Evolutionary conservation across 352 stramenopile species (phyloP), one percentile per base, ranked within the genome.

Genomic region (Plasmopara viticola): DNA sequence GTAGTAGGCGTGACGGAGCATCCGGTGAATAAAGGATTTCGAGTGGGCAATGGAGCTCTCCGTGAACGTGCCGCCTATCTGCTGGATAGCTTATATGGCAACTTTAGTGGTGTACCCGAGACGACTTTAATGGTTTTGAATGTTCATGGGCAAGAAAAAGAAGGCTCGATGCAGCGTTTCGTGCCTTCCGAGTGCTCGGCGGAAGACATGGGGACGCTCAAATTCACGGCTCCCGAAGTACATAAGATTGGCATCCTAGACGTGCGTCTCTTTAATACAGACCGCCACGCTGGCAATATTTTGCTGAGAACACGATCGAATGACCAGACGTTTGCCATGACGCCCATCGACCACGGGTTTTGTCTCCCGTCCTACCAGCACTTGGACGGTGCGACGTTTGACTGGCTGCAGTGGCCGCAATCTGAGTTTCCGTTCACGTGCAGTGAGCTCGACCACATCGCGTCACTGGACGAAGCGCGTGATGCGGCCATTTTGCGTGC

Each of bases 221-320:
- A 92, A 67, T 94, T 90, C 49, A 70, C 72, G 14, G 81, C 91
- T 28, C 70, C 74, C 4, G 83, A 95, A 58, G 83, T 95, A 44
- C 85, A 95, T 67, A 94, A 93, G 75, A 84, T 95, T 56, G 85
- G 79, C 15, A 93, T 95, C 28, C 52, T 95, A 20, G 84, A 95
- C 64, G 64, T 94, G 37, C 81, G 85, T 45, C 75, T 95, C 33
- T 94, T 95, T 63, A 95, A 95, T 65, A 90, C 81, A 35, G 85
- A 95, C 59, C 85, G 85, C 34, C 85, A 95, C 43, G 85, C 81
- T 10, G 84, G 83, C 45, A 95, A 95, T 62, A 91, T 94, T 43
- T 65, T 94, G 61, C 66, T 94, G 12, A 70, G 64, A 42, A 45
- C 68, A 39, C 69, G 68, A 3, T 10, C 53, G 2, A 70, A 83